A percentile compares a stretch with the other conserved stretches of the same genome.
Evolutionary conservation across 176 grass and related monocot genomes (phyloP).

Genomic region (Oryza longistaminata): DNA sequence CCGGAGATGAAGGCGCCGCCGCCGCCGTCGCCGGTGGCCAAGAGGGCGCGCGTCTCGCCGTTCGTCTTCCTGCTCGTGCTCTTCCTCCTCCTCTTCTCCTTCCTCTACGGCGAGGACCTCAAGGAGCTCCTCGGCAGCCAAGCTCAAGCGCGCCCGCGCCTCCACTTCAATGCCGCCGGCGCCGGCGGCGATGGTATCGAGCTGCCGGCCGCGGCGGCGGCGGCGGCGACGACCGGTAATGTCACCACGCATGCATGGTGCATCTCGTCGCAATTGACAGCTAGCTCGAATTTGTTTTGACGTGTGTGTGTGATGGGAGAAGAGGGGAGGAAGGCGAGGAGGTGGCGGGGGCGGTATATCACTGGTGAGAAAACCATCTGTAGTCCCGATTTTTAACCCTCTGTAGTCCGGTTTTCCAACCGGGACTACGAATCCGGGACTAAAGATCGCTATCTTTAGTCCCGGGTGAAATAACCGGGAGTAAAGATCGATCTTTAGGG

Average conservation of each 20-base stretch:
- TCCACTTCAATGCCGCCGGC: neutral
- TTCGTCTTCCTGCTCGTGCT: conserved; percentile 41
- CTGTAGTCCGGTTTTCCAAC: too few species aligned
- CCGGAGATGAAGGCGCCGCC: conserved; percentile 49
- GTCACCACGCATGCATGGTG: neutral
- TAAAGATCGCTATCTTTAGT: too few species aligned
- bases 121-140: conserved; percentile 36
- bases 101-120: conserved; percentile 68
- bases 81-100: conserved; percentile 58
- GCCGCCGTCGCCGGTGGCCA: conserved; percentile 18
- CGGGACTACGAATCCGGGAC: too few species aligned
- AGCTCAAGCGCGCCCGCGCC: neutral
- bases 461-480: too few species aligned
- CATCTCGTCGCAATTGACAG: neutral
- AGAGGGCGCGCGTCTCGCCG: conserved; percentile 46
- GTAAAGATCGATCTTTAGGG: too few species aligned
- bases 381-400: too few species aligned
- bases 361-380: too few species aligned
- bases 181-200: neutral
- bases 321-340: conserved; percentile 4
- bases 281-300: neutral
- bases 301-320: neutral
- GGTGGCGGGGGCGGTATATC: conserved; percentile 39
- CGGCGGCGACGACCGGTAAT: conserved; percentile 10
- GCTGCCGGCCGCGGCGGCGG: neutral